Conservation (phyloP, 2,329 filamentous ascomycete species). For the Alternaria conjuncta region DNA sequence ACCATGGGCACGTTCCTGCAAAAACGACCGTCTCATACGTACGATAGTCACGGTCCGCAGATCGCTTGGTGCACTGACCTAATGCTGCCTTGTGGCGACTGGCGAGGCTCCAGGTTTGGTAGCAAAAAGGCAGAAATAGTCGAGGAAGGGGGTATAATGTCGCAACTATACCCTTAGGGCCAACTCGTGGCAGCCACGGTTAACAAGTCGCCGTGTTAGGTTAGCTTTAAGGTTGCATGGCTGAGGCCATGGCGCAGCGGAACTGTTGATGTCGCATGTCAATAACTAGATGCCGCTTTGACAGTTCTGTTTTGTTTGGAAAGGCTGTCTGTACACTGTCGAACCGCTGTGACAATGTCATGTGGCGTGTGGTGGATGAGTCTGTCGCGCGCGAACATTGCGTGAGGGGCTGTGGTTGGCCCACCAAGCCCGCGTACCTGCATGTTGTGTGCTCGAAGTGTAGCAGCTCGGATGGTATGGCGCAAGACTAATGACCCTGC, state of each 20-base stretch:
- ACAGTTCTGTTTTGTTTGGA: neutral
- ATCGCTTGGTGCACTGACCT: conserved; percentile 13
- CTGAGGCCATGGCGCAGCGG: conserved; percentile 7
- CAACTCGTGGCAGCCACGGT: conserved; percentile 9
- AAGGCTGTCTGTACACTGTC: neutral
- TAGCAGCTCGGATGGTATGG: conserved; percentile 15
- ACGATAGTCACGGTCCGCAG: conserved; percentile 28
- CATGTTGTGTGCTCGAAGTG: conserved; percentile 15
- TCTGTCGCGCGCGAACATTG: neutral
- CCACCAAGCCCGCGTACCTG: neutral
- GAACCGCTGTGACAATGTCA: neutral
- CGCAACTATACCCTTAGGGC: conserved; percentile 23
- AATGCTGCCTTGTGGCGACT: conserved; percentile 12
- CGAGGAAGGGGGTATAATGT: conserved; percentile 27
- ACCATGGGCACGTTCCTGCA: conserved; percentile 24
- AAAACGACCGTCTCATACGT: conserved; percentile 25
- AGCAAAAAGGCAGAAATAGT: conserved; percentile 6
- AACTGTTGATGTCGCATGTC: conserved; percentile 23
- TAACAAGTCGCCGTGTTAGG: conserved; percentile 12
- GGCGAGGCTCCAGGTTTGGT: conserved; percentile 11
- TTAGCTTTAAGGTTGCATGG: conserved; percentile 14
- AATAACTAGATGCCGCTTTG: conserved; percentile 20
- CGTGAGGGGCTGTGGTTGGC: neutral
- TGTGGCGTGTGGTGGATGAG: neutral
- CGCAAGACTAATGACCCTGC: conserved; percentile 15